Evolutionary conservation across 164 flowering plant genomes (phyloP).

Genomic region (Macadamia integrifolia): DNA sequence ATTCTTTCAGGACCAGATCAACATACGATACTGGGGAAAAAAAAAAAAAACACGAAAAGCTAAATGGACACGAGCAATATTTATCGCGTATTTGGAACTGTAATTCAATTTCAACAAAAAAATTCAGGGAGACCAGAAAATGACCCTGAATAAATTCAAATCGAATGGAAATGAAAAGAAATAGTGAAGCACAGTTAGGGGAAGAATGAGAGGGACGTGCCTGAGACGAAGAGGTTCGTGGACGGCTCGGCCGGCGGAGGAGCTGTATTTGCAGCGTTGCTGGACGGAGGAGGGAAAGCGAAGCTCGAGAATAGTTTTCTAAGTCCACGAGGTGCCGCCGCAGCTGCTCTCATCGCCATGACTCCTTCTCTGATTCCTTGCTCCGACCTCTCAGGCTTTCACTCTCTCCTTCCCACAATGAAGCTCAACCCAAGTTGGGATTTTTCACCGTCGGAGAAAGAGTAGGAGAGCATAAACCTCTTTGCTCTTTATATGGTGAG

Average conservation of each 20-base stretch:
- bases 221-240: constrained; percentile 54
- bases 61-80: neutral
- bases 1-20: no score
- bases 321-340: constrained; percentile 22
- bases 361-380: neutral
- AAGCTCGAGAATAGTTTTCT: constrained; percentile 33
- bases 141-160: neutral
- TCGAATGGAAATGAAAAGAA: neutral
- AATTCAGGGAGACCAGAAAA: neutral
- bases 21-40: no score
- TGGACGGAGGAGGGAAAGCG: constrained; percentile 30
- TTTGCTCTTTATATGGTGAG: no score
- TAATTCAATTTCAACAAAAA: neutral
- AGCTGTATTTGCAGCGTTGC: constrained; percentile 18
- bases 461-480: neutral
- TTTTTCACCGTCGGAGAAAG: no score
- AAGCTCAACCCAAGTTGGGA: no score
- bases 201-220: constrained; percentile 12
- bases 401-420: neutral
- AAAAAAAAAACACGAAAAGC: no score
- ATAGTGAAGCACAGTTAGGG: neutral
- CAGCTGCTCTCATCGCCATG: constrained; percentile 38
- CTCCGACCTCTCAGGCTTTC: no score
- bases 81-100: neutral
- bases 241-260: constrained; percentile 47